A percentile compares a stretch with the other conserved stretches of the same genome.
Conservation (phyloP, 768 basidiomycete species). For the Boletus tomentosulus region DNA sequence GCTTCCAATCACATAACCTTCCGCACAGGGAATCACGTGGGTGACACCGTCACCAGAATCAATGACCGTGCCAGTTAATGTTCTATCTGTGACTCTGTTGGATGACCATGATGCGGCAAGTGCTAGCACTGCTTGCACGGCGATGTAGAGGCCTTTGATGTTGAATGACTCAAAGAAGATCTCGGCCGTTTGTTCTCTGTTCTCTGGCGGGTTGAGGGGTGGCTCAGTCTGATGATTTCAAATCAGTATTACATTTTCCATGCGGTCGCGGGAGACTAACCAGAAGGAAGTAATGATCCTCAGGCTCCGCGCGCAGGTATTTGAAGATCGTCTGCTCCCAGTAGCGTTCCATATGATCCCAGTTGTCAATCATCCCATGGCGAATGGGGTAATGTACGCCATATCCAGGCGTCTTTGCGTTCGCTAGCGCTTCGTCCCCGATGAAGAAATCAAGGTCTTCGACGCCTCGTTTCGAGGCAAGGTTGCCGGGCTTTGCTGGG, state of each 20-base stretch:
- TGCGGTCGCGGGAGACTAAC: conserved; percentile 45
- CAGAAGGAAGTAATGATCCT: conserved; percentile 97
- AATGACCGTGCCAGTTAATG: conserved; percentile 94
- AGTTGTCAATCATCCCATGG: conserved; percentile 97
- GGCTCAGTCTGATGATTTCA: conserved; percentile 81
- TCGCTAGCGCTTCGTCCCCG: conserved; percentile 95
- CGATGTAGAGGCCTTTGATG: conserved; percentile 97
- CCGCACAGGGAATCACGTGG: conserved; percentile 83
- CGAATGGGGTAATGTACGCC: conserved; percentile 94
- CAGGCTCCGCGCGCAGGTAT: conserved; percentile 95
- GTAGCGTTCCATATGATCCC: conserved; percentile 98
- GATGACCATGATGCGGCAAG: conserved; percentile 98
- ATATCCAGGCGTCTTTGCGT: conserved; percentile 92
- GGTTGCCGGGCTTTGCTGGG: conserved; percentile 82
- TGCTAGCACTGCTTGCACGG: conserved; percentile 96
- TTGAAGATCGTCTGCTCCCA: conserved; percentile 99
- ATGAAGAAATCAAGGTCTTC: conserved; percentile 99
- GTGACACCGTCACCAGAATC: conserved; percentile 99
- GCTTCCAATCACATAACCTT: conserved; percentile 98
- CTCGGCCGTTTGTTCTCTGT: conserved; percentile 97
- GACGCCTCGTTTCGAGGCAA: conserved; percentile 94
- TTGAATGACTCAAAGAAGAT: conserved; percentile 99
- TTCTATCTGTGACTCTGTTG: conserved; percentile 82
- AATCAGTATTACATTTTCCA: not conserved
- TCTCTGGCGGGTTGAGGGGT: conserved; percentile 96